Base-by-base conservation (phyloP, 805 yeast species). In the Kluyveromyces aestuarii region DNA sequence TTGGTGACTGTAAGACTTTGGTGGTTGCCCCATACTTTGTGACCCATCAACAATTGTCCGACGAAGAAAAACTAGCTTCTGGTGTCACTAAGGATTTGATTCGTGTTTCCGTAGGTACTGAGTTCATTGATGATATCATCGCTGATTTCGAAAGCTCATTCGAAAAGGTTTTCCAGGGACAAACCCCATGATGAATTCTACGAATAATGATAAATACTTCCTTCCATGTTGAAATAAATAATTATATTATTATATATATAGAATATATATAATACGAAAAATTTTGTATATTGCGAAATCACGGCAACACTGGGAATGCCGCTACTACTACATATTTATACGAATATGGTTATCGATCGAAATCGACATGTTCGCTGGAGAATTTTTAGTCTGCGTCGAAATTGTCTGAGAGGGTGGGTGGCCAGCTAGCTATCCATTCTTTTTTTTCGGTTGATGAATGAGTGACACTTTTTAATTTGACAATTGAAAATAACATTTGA, bases 11-110 rank as follows among this genome's bases (percentile, higher is more conserved):
- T 45, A 93, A 91, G 74, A 87, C 98, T 41, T 77, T 91, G 64
- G 95, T 91, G 50, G 91, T 91, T 68, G 90, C 96, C 48, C 99
- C 99, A 55, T 90, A 84, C 76, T 88, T 79, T 70, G 93, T 98
- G 39, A 91, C 98, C 25, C 99, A 91, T 70, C 90, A 88, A 67
- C 98, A 93, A 73, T 77, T 91, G 62, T 68, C 73, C 40, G 88
- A 86, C 42, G 85, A 81, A 55, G 97, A 88, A 73, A 87, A 87
- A 71, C 49, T 70, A 40, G 80, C 84, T 13, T 75, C 95, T 45
- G 97, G 97, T 69, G 97, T 91, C 50, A 79, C 93, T 48, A 82
- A 84, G 59, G 96, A 87, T 56, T 77, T 88, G 62, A 81, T 91
- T 59, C 83, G 99, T 72, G 83, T 88, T 41, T 80, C 95, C 42